A percentile compares a stretch with the other conserved stretches of the same genome.
Conservation (phyloP, 2,329 filamentous ascomycete species). For the Tympanopsis confertula region DNA sequence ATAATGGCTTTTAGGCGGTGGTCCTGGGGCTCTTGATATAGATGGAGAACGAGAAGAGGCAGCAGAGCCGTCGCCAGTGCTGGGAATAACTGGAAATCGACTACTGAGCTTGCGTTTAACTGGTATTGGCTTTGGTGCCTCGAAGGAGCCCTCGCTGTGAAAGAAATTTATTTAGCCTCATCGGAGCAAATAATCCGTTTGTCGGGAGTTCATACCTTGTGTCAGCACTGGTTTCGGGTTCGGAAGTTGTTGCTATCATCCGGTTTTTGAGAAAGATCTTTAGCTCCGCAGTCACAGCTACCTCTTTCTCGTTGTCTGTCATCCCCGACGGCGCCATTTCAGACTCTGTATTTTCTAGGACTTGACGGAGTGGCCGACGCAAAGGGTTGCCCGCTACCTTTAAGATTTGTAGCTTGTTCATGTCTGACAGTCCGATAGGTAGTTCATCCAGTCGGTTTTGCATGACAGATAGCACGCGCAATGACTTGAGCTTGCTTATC, state of each 20-base stretch:
- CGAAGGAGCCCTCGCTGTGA: background rate
- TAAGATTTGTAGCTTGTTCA: constrained; percentile 1
- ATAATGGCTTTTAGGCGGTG: background rate
- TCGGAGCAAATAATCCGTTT: constrained; percentile 46
- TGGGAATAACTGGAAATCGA: background rate
- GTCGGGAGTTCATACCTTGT: constrained; percentile 34
- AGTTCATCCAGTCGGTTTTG: background rate
- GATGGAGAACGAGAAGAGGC: background rate
- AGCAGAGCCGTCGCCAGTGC: background rate
- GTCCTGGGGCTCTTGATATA: background rate
- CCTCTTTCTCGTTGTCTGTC: constrained; percentile 47
- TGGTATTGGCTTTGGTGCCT: constrained; percentile 8
- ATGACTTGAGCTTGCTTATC: background rate
- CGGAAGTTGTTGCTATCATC: constrained; percentile 21
- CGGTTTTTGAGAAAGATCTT: constrained; percentile 42
- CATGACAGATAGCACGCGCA: background rate
- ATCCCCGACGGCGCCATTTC: constrained; percentile 21
- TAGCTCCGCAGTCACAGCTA: constrained; percentile 44
- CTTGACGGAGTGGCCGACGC: background rate
- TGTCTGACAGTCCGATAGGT: background rate
- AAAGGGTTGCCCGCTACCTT: background rate
- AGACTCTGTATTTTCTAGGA: constrained; percentile 14
- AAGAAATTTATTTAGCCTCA: constrained; percentile 22
- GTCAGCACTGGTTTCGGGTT: constrained; percentile 32
- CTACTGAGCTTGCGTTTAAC: constrained; percentile 8